Percentiles rank a stretch among this genome's conserved stretches.
These are phyloP conservation scores for Hortiboletus campestris DNA, from an alignment of 768 basidiomycete genomes.

Conservation along the genomic window DNA sequence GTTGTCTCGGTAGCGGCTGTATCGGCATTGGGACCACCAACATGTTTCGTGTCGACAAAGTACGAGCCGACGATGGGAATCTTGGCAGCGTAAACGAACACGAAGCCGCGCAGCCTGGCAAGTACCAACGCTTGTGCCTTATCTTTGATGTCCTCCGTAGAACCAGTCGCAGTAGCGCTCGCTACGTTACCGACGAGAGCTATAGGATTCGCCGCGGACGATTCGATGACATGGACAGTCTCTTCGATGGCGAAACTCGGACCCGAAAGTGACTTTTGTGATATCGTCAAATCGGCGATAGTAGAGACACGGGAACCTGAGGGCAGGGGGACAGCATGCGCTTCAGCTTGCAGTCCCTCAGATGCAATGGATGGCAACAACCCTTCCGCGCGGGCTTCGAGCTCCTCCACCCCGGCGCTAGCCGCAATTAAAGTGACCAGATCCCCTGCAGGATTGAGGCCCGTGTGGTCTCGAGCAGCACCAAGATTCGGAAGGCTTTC, in stretches of 20 bases:
- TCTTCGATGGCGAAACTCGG: not conserved
- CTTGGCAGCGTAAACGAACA: conserved; percentile 14
- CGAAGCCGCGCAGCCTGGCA: conserved; percentile 6
- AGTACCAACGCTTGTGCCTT: conserved; percentile 4
- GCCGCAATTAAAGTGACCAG: not conserved
- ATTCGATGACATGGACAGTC: not conserved
- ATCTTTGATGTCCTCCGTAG: conserved; percentile 4
- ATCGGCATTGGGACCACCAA: not conserved
- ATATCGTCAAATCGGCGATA: not conserved
- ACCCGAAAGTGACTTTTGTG: not conserved
- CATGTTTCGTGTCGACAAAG: conserved; percentile 9
- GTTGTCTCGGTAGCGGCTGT: conserved; percentile 21
- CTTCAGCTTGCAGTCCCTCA: not conserved
- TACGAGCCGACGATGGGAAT: conserved; percentile 26
- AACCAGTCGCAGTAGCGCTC: not conserved
- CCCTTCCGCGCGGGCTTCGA: not conserved
- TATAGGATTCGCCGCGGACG: not conserved
- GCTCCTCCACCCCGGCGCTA: not conserved
- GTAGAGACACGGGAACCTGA: not conserved
- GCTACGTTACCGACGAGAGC: not conserved
- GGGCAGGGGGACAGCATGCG: not conserved
- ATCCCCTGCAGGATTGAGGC: not conserved
- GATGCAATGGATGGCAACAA: not conserved
- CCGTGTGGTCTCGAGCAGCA: not conserved
- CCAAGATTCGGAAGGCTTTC: not conserved